Percentiles rank a stretch among this genome's conserved stretches.
These are phyloP conservation scores for Candida easanensis DNA, from an alignment of 805 yeast genomes.

Conservation along the genomic window DNA sequence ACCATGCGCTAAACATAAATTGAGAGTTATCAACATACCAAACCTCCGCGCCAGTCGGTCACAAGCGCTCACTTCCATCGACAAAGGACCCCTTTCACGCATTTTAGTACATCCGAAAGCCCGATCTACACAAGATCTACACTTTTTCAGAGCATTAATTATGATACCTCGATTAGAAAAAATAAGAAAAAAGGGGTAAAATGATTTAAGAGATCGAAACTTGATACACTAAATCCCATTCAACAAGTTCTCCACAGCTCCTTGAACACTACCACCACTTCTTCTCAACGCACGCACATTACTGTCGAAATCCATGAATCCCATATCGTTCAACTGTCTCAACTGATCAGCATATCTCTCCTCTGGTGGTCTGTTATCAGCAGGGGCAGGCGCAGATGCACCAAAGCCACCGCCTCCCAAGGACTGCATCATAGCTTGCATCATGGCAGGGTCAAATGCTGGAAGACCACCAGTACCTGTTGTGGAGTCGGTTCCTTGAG, in stretches of 20 bases:
- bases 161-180: no score
- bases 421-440: constrained; percentile 38
- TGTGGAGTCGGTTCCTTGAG: background rate
- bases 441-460: constrained; percentile 41
- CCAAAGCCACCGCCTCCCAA: constrained; percentile 35
- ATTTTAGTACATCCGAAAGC: no score
- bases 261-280: constrained; percentile 96
- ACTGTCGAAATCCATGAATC: constrained; percentile 87
- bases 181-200: no score
- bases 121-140: no score
- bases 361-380: constrained; percentile 73
- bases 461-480: constrained; percentile 4
- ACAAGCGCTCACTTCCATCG: no score
- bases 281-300: constrained; percentile 91
- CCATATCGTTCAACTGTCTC: constrained; percentile 78
- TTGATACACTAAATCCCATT: constrained; percentile 37
- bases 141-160: no score
- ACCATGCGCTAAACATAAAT: no score
- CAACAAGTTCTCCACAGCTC: constrained; percentile 86
- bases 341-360: constrained; percentile 70
- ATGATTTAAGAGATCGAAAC: background rate
- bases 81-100: no score
- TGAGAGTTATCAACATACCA: no score
- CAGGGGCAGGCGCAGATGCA: constrained; percentile 24
- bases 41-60: no score